Evolutionary conservation across 208 protist species (phyloP), one percentile per base, ranked within the genome.

Genomic region (Trypanosoma scelopori): DNA sequence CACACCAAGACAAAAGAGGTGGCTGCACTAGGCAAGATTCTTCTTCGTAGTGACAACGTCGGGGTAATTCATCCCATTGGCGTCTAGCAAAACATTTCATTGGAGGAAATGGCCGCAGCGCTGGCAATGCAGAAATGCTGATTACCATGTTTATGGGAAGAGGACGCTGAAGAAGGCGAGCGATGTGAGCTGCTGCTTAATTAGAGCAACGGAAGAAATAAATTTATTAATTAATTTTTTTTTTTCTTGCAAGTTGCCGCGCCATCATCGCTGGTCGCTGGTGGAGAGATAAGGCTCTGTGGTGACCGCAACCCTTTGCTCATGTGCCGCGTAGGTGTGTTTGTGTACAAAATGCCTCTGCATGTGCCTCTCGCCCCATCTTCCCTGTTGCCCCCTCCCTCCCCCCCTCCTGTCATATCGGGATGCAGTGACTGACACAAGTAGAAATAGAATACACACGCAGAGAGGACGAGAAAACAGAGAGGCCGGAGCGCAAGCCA

Each of bases 21-120:
- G 25, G 82, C 82, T 25, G 51, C 60, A 16, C 41, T 97, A 18
- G 93, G 92, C 18, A 93, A 84, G 64, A 97, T 97, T 49, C 70
- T 98, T 20, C 82, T 98, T 20, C 94, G 92, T 58, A 95, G 92
- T 55, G 93, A 97, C 62, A 97, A 95, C 65, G 86, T 98, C 15
- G 84, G 87, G 28, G 74, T 97, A 3, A 93, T 97, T 63, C 81
- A 92, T 71, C 79, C 85, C 22, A 92, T 96, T 60, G 90, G 90
- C 12, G 87, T 89, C 18, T 95, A 91, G 56, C 5, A 16, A 16
- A 62, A 3, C 11, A 27, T 6, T n/a, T 11, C 18, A 50, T 9
- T 11, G 16, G 48, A 52, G 6, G 48, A 52, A 52, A 27, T 11
- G 27, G 28, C 13, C 28, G 5, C 22, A 18, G 27, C 18, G 23